Percentiles rank a stretch among this genome's conserved stretches.
phyloP scores from a whole-genome alignment of 192 early-diverging fungal genomes.

The Linnemannia hyalina region DNA sequence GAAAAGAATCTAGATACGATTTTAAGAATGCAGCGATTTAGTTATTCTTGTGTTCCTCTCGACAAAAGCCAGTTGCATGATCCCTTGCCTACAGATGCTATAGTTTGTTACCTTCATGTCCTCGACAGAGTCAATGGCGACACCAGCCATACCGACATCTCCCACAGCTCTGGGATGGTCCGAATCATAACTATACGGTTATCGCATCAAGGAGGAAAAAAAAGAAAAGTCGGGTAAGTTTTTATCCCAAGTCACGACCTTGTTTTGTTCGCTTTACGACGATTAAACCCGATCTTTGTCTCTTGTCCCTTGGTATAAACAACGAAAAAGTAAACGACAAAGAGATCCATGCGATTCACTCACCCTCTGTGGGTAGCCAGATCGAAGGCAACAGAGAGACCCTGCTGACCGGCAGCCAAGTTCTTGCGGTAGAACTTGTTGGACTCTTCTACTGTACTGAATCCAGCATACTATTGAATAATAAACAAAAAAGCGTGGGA shows the following conservation, averaged over 20 bases:
- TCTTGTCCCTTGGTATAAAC: neutral
- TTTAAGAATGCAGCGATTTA: no score
- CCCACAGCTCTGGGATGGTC: slow-evolving; percentile 92
- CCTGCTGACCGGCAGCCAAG: slow-evolving; percentile 90
- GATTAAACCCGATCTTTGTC: neutral
- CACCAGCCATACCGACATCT: slow-evolving; percentile 95
- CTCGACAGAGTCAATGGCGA: slow-evolving; percentile 92
- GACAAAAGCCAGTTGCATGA: no score
- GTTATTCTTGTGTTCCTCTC: neutral
- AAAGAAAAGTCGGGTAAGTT: neutral
- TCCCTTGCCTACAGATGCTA: no score
- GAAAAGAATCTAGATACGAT: slow-evolving; percentile 73
- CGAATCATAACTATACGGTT: slow-evolving; percentile 77
- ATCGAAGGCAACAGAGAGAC: slow-evolving; percentile 90
- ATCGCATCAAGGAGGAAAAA: neutral
- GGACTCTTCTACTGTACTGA: slow-evolving; percentile 93
- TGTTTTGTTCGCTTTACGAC: neutral
- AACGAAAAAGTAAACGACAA: neutral
- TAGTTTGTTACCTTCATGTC: slow-evolving; percentile 78
- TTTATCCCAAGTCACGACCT: neutral
- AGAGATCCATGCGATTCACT: neutral
- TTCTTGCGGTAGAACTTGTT: slow-evolving; percentile 92
- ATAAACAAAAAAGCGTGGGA: slow-evolving; percentile 8
- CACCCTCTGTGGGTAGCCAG: slow-evolving; percentile 90
- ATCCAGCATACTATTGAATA: slow-evolving; percentile 82